Conservation (phyloP, 768 basidiomycete genomes). For the Leccinum variicolor region DNA sequence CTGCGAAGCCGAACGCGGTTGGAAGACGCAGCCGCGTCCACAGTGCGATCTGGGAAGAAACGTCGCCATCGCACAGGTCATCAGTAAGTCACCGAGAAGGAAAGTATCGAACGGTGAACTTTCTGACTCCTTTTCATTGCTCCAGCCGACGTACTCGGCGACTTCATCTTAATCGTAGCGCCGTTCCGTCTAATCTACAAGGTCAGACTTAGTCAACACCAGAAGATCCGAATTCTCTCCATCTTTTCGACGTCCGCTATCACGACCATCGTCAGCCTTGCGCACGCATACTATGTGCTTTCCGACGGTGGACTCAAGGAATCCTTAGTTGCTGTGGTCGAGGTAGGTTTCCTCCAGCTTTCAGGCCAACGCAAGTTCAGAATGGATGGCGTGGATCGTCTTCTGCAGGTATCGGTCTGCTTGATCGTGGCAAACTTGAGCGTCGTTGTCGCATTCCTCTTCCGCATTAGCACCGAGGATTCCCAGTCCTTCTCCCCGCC, state of each 20-base stretch:
- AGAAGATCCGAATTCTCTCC: constrained; percentile 3
- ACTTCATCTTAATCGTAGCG: neutral
- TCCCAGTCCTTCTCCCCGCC: neutral
- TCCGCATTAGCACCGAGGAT: constrained; percentile 6
- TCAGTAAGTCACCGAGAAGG: neutral
- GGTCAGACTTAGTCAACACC: neutral
- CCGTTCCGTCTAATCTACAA: neutral
- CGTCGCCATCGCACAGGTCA: neutral
- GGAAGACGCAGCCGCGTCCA: neutral
- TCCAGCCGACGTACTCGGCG: constrained; percentile 5
- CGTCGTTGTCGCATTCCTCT: constrained; percentile 4
- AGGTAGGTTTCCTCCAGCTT: neutral
- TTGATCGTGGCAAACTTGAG: constrained; percentile 1
- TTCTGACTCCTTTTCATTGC: neutral
- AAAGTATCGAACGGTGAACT: neutral
- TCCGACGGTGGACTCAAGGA: neutral
- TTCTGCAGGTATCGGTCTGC: neutral
- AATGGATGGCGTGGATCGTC: neutral
- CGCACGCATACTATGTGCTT: neutral
- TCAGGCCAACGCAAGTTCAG: neutral
- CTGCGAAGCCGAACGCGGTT: constrained; percentile 2
- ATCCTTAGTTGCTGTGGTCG: neutral
- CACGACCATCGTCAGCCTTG: neutral
- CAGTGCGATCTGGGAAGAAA: neutral
- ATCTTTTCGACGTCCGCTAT: constrained; percentile 7